These are phyloP conservation scores for Trypanosoma cruzi DNA, from an alignment of 208 protist genomes.

Conservation along the genomic window DNA sequence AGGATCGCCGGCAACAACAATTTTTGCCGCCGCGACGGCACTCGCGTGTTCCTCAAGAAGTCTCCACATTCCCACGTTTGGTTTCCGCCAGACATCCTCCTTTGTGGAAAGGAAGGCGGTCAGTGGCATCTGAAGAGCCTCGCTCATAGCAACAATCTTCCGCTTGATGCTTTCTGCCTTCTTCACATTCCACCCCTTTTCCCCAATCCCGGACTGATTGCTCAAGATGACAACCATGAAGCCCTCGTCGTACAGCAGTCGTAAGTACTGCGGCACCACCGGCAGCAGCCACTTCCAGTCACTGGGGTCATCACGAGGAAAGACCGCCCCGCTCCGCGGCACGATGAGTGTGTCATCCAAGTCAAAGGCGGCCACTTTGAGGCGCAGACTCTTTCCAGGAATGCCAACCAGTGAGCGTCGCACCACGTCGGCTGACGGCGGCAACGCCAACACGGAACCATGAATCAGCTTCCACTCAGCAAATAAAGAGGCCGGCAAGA, in stretches of 20 bases:
- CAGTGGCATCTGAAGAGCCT: slow-evolving; percentile 58
- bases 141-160: slow-evolving; percentile 51
- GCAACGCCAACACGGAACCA: slow-evolving; percentile 26
- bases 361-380: slow-evolving; percentile 79
- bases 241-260: slow-evolving; percentile 48
- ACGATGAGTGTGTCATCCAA: slow-evolving; percentile 79
- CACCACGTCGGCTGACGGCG: slow-evolving; percentile 19
- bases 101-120: slow-evolving; percentile 75
- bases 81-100: slow-evolving; percentile 90
- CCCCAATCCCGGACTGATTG: slow-evolving; percentile 91
- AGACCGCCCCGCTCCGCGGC: slow-evolving; percentile 54
- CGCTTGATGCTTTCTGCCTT: slow-evolving; percentile 54
- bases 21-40: slow-evolving; percentile 17
- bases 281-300: slow-evolving; percentile 76
- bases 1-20: neutral
- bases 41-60: slow-evolving; percentile 55
- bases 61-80: slow-evolving; percentile 84
- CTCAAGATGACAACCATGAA: slow-evolving; percentile 92
- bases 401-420: slow-evolving; percentile 4
- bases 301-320: slow-evolving; percentile 51
- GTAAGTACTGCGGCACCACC: slow-evolving; percentile 44
- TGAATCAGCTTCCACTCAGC: slow-evolving; percentile 28
- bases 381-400: neutral
- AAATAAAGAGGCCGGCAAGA: slow-evolving; percentile 14
- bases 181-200: slow-evolving; percentile 51